Evolutionary conservation across 768 basidiomycete species (phyloP).

Genomic region (Mycena venus): DNA sequence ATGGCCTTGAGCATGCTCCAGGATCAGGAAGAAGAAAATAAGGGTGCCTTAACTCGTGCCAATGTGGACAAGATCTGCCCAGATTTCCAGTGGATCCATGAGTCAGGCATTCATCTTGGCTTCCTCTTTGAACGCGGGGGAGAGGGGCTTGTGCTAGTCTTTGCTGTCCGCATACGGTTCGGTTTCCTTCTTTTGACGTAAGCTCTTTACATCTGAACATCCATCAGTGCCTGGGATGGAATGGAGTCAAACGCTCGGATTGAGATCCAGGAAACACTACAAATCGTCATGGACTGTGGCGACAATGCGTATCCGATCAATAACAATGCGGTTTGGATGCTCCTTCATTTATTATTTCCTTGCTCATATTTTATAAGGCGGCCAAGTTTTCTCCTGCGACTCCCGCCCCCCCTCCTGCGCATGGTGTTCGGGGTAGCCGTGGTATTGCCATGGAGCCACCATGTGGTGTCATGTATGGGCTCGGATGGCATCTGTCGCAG

Average conservation of each 20-base stretch:
- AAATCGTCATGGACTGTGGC: slow-evolving; percentile 14
- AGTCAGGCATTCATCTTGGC: slow-evolving; percentile 14
- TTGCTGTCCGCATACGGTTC: slow-evolving; percentile 8
- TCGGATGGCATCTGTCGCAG: slow-evolving; percentile 16
- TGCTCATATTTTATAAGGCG: not conserved
- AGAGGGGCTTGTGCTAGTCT: not conserved
- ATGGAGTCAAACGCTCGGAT: not conserved
- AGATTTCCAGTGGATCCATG: not conserved
- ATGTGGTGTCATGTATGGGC: slow-evolving; percentile 9
- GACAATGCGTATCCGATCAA: not conserved
- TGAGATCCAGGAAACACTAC: not conserved
- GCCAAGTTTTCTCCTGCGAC: too few relatives aligned
- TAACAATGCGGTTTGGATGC: not conserved
- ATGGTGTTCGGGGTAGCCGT: not conserved
- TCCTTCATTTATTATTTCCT: not conserved
- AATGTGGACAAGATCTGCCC: not conserved
- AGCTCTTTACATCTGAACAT: not conserved
- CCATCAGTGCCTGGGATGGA: not conserved
- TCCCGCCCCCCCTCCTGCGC: too few relatives aligned
- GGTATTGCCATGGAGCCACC: not conserved
- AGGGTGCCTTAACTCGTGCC: not conserved
- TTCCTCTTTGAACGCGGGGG: not conserved
- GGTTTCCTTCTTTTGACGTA: not conserved
- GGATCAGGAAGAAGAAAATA: not conserved
- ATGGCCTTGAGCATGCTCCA: not conserved